These are phyloP conservation scores for Zygosaccharomyces pseudorouxii DNA, from an alignment of 805 yeast genomes.

Conservation along the genomic window DNA sequence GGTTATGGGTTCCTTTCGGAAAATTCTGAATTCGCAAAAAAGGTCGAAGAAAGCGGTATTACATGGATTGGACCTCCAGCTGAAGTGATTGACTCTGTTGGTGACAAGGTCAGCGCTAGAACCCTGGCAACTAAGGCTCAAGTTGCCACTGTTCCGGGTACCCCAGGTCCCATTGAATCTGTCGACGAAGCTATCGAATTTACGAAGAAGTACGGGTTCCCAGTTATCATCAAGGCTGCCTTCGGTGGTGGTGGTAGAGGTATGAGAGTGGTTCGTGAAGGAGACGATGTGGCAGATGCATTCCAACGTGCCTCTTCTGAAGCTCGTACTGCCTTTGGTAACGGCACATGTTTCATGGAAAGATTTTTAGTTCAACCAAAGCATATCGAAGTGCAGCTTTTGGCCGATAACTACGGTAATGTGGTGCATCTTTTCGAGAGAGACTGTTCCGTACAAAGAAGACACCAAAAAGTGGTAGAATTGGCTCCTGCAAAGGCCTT, in stretches of 20 bases:
- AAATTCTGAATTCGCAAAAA: slow-evolving; percentile 88
- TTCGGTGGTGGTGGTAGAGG: slow-evolving; percentile 99
- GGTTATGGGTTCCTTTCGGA: slow-evolving; percentile 90
- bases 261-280: slow-evolving; percentile 98
- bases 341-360: slow-evolving; percentile 97
- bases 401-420: slow-evolving; percentile 91
- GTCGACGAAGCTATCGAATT: slow-evolving; percentile 75
- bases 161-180: slow-evolving; percentile 89
- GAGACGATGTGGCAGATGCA: slow-evolving; percentile 88
- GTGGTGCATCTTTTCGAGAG: slow-evolving; percentile 94
- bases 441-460: slow-evolving; percentile 99
- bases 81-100: slow-evolving; percentile 85
- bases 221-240: slow-evolving; percentile 97
- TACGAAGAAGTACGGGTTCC: slow-evolving; percentile 82
- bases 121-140: slow-evolving; percentile 70
- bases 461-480: slow-evolving; percentile 98
- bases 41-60: slow-evolving; percentile 85
- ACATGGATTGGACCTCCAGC: slow-evolving; percentile 95
- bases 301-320: slow-evolving; percentile 91
- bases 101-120: slow-evolving; percentile 96
- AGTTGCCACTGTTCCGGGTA: slow-evolving; percentile 96
- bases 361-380: slow-evolving; percentile 92
- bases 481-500: slow-evolving; percentile 95
- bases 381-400: slow-evolving; percentile 94
- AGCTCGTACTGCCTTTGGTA: slow-evolving; percentile 94